A percentile compares a stretch with the other conserved stretches of the same genome.
phyloP scores from a whole-genome alignment of 768 basidiomycete species.

The Lyophyllum decastes region DNA sequence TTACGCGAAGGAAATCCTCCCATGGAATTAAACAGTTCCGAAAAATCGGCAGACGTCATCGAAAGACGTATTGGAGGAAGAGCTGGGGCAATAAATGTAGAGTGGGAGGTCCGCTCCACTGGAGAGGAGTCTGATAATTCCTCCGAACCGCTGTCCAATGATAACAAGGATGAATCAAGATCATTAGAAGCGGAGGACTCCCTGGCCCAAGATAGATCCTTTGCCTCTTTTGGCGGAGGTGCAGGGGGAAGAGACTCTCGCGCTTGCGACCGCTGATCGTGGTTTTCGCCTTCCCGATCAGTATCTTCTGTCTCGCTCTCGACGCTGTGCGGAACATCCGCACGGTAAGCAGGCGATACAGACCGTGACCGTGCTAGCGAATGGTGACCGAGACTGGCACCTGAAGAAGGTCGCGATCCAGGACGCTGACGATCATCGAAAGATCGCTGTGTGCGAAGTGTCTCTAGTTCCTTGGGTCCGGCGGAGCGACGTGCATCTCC shows the following conservation, averaged over 20 bases:
- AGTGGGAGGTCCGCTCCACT: constrained; percentile 64
- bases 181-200: constrained; percentile 16
- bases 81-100: constrained; percentile 85
- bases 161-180: constrained; percentile 24
- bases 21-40: constrained; percentile 65
- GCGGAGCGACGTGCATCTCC: constrained; percentile 21
- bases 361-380: constrained; percentile 46
- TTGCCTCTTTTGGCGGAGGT: constrained; percentile 46
- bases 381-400: constrained; percentile 25
- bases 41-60: constrained; percentile 80
- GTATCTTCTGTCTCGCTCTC: constrained; percentile 73
- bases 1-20: constrained; percentile 50
- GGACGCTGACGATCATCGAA: constrained; percentile 24
- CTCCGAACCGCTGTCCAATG: constrained; percentile 41
- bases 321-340: constrained; percentile 71
- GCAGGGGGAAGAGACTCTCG: constrained; percentile 35
- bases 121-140: constrained; percentile 58
- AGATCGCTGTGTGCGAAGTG: constrained; percentile 21
- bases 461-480: constrained; percentile 25
- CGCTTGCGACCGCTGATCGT: constrained; percentile 10
- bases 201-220: background rate
- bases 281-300: constrained; percentile 54
- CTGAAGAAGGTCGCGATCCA: constrained; percentile 27
- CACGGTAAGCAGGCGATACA: constrained; percentile 60
- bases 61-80: constrained; percentile 92